Evolutionary conservation across 257 asterid genomes (phyloP).

Genomic region (Prunella vulgaris): DNA sequence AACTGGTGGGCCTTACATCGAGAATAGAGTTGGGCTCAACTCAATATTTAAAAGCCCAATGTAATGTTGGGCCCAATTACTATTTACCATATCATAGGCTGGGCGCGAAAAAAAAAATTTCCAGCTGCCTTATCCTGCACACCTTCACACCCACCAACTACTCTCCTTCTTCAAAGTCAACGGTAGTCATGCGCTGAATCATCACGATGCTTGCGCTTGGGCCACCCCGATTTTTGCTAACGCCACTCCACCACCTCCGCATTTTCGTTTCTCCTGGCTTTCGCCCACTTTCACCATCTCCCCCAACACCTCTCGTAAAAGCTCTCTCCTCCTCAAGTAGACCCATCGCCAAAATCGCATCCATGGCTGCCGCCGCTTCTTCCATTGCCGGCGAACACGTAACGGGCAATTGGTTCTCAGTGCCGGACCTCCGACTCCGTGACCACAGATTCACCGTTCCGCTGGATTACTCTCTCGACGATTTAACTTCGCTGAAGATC

Average conservation of each 20-base stretch:
- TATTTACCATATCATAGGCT: no score
- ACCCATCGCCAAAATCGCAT: constrained; percentile 26
- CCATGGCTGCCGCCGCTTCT: constrained; percentile 35
- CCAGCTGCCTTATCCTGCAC: not conserved
- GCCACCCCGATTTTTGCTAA: constrained; percentile 29
- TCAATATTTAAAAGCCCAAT: no score
- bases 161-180: constrained; percentile 3
- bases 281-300: constrained; percentile 15
- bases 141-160: not conserved
- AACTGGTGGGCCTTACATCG: no score
- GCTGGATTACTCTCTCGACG: constrained; percentile 52
- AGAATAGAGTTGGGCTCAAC: no score
- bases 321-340: constrained; percentile 19
- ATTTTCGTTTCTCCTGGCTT: constrained; percentile 7
- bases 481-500: constrained; percentile 41
- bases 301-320: constrained; percentile 15
- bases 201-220: constrained; percentile 29
- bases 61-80: no score
- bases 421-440: constrained; percentile 86
- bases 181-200: not conserved
- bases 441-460: constrained; percentile 85
- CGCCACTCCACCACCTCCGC: constrained; percentile 40
- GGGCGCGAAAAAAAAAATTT: no score
- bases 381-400: constrained; percentile 35
- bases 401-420: constrained; percentile 65